These are phyloP conservation scores for Fusarium bulbicola DNA, from an alignment of 2,329 filamentous ascomycete genomes.

Conservation along the genomic window DNA sequence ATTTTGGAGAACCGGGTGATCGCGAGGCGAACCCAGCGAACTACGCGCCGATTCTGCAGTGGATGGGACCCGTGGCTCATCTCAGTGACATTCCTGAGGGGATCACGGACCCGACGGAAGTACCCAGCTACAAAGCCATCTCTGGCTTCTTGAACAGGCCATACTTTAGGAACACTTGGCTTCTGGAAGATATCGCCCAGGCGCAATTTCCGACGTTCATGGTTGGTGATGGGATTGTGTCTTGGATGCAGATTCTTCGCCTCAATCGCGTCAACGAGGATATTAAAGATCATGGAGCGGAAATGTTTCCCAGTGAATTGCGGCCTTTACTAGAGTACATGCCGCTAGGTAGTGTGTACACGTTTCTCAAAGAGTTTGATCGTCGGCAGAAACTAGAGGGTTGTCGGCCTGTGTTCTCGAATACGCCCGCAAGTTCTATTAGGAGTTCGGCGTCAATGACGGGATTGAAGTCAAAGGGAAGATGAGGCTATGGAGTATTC, in stretches of 20 bases:
- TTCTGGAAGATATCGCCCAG: conserved; percentile 37
- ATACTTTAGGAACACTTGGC: conserved; percentile 38
- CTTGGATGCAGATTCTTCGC: conserved; percentile 38
- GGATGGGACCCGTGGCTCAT: conserved; percentile 38
- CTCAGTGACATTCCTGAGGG: conserved; percentile 37
- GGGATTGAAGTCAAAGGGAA: background rate
- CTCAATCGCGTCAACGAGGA: conserved; percentile 40
- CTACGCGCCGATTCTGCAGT: conserved; percentile 35
- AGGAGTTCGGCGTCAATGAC: conserved; percentile 34
- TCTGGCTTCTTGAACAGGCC: conserved; percentile 32
- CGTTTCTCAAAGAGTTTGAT: conserved; percentile 38
- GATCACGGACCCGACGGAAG: conserved; percentile 32
- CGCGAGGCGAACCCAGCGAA: conserved; percentile 32
- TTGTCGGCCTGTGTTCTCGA: background rate
- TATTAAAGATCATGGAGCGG: conserved; percentile 34
- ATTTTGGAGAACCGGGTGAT: conserved; percentile 36
- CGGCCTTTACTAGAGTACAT: conserved; percentile 33
- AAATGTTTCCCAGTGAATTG: conserved; percentile 35
- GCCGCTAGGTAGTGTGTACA: conserved; percentile 35
- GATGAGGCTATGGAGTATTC: background rate
- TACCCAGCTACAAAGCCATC: conserved; percentile 38
- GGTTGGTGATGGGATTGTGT: conserved; percentile 36
- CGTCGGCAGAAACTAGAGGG: conserved; percentile 26
- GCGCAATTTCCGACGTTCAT: conserved; percentile 35
- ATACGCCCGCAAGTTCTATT: conserved; percentile 27